Evolutionary conservation across 768 basidiomycete species (phyloP).

Genomic region (Mycena maculata): DNA sequence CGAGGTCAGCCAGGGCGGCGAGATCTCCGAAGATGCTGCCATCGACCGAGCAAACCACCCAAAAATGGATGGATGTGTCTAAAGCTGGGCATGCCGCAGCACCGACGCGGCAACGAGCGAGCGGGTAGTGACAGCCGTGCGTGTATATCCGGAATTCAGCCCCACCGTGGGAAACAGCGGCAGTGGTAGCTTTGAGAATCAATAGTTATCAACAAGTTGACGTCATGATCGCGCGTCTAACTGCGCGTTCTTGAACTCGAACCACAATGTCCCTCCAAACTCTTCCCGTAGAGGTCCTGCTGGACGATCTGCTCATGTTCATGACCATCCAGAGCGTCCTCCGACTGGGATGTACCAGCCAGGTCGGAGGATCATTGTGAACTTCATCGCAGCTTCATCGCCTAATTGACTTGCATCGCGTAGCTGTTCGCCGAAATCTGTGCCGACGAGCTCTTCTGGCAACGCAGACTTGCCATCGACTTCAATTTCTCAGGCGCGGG

Average conservation of each 20-base stretch:
- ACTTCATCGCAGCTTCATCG: too few relatives aligned
- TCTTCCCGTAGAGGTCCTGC: conserved; percentile 80
- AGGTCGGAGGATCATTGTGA: conserved; percentile 42
- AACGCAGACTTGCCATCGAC: conserved; percentile 71
- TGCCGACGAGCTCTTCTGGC: conserved; percentile 86
- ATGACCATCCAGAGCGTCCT: conserved; percentile 68
- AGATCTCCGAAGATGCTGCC: conserved; percentile 4
- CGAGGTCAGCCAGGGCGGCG: neutral
- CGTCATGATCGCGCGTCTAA: neutral
- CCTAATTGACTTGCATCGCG: conserved; percentile 2
- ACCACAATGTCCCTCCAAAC: conserved; percentile 58
- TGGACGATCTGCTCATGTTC: conserved; percentile 76
- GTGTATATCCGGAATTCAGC: too few relatives aligned
- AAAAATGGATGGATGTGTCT: too few relatives aligned
- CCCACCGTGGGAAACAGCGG: too few relatives aligned
- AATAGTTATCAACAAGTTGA: neutral
- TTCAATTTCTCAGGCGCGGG: conserved; percentile 81
- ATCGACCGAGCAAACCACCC: neutral
- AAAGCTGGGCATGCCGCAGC: too few relatives aligned
- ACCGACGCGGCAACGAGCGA: too few relatives aligned
- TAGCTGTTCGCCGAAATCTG: conserved; percentile 70
- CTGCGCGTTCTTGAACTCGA: conserved; percentile 6
- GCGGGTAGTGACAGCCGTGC: too few relatives aligned
- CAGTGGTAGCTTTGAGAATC: too few relatives aligned
- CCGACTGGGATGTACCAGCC: conserved; percentile 70